Evolutionary conservation across 768 basidiomycete species (phyloP), one percentile per base, ranked within the genome.

Genomic region (Boletus vermiculosoides): DNA sequence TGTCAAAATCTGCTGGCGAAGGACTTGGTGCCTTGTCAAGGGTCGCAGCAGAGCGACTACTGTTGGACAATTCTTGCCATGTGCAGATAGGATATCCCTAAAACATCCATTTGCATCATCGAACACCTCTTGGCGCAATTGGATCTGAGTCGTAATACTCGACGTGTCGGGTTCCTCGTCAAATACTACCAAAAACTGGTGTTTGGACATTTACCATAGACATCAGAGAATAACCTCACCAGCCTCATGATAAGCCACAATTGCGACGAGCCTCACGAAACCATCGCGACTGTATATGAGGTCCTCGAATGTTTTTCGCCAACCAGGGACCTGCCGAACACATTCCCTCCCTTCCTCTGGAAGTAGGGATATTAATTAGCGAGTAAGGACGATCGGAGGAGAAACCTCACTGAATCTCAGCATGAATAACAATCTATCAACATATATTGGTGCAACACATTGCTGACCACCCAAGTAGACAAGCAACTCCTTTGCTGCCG

Each of bases 31-130:
- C 13, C 44, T 56, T 23, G 62, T 47, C 36, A 63, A 28, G 15
- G 60, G 62, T 47, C 54, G 37, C 8, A 63, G 36, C n/a, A 63
- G 51, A 31, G 60, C 57, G 7, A 62, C 36, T 2, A 60, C 62
- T 48, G 60, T 53, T 3, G 48, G 48, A 30, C 54, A 50, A 25
- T 25, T 2, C 16, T 56, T 49, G 49, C 34, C n/a, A n/a, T n/a
- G 56, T 8, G 15, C 20, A 5, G 41, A 23, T 9, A 63, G 11
- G 10, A 63, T 51, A 10, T 23, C 12, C 12, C 36, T 37, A 15
- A 63, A 34, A 36, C 39, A 54, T 13, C 42, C 20, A 41, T 39
- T 56, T 9, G 54, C 60, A 2, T 53, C 51, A 25, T 58, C 9
- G 22, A 55, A 46, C 3, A 53, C 25, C 18, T 33, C 25, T 31